Evolutionary conservation across 1,284 basidiomycete species (phyloP), one percentile per base, ranked within the genome.

Genomic region (Apiotrichum veenhuisii): DNA sequence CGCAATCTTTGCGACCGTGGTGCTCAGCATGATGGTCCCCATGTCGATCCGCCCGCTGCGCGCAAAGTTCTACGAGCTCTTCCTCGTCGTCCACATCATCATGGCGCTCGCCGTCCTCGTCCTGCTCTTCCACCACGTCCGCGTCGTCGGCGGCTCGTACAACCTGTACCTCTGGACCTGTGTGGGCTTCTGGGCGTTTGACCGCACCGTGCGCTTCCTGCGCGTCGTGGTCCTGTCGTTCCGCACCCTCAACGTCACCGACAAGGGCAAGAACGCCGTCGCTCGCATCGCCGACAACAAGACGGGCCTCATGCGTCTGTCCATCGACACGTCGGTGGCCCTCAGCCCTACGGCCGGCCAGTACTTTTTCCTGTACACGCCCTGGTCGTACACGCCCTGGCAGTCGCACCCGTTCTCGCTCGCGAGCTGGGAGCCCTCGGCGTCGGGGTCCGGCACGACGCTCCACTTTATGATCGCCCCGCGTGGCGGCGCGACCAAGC

Each of bases 401-500:
- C 65, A 72, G 53, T 69, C 68, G 45, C 68, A 70, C 54, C 65
- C 67, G 8, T 70, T 70, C 61, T 67, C 67, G 0, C 54, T 72
- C 3, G 67, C 67, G 4, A 49, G 48, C 18, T 50, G 50, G 41
- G 30, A 22, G 25, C 40, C 22, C 14, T 23, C 30, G 14, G n/a
- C 41, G 11, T 14, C 2, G 18, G 49, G 49, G 14, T 64, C 56
- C 4, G 54, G 45, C 11, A 52, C 50, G 8, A 36, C 40, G 12
- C 60, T 70, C 10, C 54, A 65, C 49, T 70, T 70, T 47, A 57
- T 68, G n/a, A 58, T 67, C 33, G 61, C 58, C 10, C 63, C 67
- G 3, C 58, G 58, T 11, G 49, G 26, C 5, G 69, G 67, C n/a
- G 61, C 57, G 18, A 72, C 68, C 12, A 30, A 41, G 8, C 41